Base-by-base conservation (phyloP, 2,329 filamentous ascomycete species). In the Leptographium lundbergii region DNA sequence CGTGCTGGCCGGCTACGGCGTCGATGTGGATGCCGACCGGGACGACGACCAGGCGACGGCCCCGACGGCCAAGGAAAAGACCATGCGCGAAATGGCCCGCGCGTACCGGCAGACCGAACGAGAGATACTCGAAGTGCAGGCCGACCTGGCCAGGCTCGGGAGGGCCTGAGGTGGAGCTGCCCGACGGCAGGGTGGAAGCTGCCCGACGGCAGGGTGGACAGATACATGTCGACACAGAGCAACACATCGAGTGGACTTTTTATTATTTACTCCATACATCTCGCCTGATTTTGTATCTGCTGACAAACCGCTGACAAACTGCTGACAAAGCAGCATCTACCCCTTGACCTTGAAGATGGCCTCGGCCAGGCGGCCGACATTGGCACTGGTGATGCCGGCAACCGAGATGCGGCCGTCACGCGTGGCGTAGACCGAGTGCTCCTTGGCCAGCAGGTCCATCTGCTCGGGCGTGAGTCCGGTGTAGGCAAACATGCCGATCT, bases 401-500 rank as follows among this genome's bases (percentile, higher is more conserved):
- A 94, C 88, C 54, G 87, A 91, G 72, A 94, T 94, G 69, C 89
- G 83, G 67, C 89, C 89, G 70, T 94, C 88, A 80, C 90, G 94
- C 75, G 94, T 97, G 65, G 91, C 92, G 73, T 99, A 99, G 68
- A 99, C 92, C 62, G 90, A 96, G 81, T 94, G 89, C 79, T 97
- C 89, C 80, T 95, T 91, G 66, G 91, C 89, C 63, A 99, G 81
- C 69, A 78, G 78, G 59, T 92, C 88, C 89, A 97, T 96, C 78
- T 96, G 88, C 76, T 92, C 86, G 59, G 91, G 78, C 67, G 81
- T 92, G 69, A 99, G 79, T 63, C 94, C 94, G 57, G 94, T 99
- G 82, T 95, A 99, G 67, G 94, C 92, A 71, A 99, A 99, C 94
- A 99, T 99, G 77, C 94, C 94, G 69, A 99, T 99, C 83, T 95